phyloP scores from a whole-genome alignment of 2,329 filamentous ascomycete species.

The Aspergillus tubingensis region DNA sequence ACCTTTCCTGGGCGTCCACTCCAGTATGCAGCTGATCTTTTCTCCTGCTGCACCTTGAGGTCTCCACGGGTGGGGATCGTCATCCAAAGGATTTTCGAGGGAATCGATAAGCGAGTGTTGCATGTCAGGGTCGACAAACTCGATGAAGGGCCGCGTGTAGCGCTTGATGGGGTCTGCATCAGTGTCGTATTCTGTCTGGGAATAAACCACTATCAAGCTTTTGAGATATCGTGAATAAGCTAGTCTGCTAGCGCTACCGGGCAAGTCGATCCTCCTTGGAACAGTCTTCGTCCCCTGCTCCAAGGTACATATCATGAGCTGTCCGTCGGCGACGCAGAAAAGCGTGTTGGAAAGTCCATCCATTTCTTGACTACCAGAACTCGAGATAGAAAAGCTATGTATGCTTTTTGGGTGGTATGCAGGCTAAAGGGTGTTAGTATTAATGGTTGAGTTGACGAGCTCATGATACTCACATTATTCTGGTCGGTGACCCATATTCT shows the following conservation, averaged over 20 bases:
- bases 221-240: conserved; percentile 49
- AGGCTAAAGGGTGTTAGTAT: conserved; percentile 32
- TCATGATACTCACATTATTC: conserved; percentile 37
- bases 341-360: conserved; percentile 45
- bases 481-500: conserved; percentile 47
- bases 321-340: conserved; percentile 50
- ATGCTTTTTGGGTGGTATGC: conserved; percentile 41
- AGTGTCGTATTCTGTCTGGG: conserved; percentile 28
- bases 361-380: conserved; percentile 23
- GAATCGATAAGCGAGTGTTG: conserved; percentile 25
- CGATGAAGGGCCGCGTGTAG: conserved; percentile 37
- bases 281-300: conserved; percentile 45
- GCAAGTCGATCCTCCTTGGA: conserved; percentile 42
- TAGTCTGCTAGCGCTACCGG: conserved; percentile 46
- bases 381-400: conserved; percentile 39
- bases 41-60: conserved; percentile 41
- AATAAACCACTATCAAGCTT: conserved; percentile 54
- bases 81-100: conserved; percentile 6
- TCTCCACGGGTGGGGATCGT: conserved; percentile 24
- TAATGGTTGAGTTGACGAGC: not conserved
- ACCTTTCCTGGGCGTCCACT: conserved; percentile 41
- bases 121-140: conserved; percentile 43
- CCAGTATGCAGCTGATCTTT: conserved; percentile 44
- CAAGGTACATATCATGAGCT: conserved; percentile 52
- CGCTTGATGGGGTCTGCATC: conserved; percentile 33